Percentiles rank a stretch among this genome's conserved stretches.
These are phyloP conservation scores for Thermoascus crustaceus DNA, from an alignment of 2,329 filamentous ascomycete species.

Conservation along the genomic window DNA sequence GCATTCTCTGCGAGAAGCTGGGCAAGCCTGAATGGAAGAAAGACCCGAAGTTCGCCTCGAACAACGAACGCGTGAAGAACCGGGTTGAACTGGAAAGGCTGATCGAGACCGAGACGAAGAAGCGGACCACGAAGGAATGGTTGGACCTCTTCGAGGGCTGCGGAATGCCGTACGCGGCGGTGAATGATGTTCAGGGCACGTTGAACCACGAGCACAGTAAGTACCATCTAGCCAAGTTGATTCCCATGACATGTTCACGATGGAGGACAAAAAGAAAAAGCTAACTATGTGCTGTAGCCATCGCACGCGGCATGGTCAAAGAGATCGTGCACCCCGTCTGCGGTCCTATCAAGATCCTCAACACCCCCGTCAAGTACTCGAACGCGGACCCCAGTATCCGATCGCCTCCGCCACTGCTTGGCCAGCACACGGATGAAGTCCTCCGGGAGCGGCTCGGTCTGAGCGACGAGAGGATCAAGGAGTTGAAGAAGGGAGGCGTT, in stretches of 20 bases:
- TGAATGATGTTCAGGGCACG: slow-evolving; percentile 2
- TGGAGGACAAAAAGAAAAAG: background rate
- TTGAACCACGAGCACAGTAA: slow-evolving; percentile 3
- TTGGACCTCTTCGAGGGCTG: slow-evolving; percentile 32
- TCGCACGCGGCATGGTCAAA: slow-evolving; percentile 73
- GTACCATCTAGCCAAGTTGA: background rate
- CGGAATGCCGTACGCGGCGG: slow-evolving; percentile 36
- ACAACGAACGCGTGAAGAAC: slow-evolving; percentile 53
- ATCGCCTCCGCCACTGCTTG: slow-evolving; percentile 67
- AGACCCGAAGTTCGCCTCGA: slow-evolving; percentile 53
- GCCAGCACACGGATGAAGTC: slow-evolving; percentile 71
- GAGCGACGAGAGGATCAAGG: slow-evolving; percentile 46
- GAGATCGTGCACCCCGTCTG: slow-evolving; percentile 70
- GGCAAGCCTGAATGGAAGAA: slow-evolving; percentile 52
- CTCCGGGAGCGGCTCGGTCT: slow-evolving; percentile 54
- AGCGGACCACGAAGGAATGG: slow-evolving; percentile 36
- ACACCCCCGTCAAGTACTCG: slow-evolving; percentile 83
- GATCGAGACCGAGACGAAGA: slow-evolving; percentile 26
- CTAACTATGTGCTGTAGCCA: slow-evolving; percentile 28
- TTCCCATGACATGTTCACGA: background rate
- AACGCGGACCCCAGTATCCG: slow-evolving; percentile 64
- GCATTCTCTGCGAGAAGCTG: slow-evolving; percentile 54
- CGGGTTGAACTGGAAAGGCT: slow-evolving; percentile 29
- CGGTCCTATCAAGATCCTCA: slow-evolving; percentile 74
- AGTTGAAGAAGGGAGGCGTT: slow-evolving; percentile 54